These are phyloP conservation scores for Aspergillus tubingensis DNA, from an alignment of 2,329 filamentous ascomycete species.

Conservation along the genomic window DNA sequence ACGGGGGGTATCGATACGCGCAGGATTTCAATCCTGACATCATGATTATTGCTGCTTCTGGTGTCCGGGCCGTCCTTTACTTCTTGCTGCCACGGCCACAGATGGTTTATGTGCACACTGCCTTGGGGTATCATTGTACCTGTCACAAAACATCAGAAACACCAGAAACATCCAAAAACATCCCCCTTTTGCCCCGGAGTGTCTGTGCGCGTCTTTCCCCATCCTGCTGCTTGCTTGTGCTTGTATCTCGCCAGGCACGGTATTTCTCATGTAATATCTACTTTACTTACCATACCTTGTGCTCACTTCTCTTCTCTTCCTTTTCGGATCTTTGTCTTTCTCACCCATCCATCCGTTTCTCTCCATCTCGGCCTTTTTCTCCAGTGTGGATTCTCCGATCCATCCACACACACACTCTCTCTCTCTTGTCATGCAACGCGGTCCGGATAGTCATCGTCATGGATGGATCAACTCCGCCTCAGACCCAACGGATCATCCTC, in stretches of 20 bases:
- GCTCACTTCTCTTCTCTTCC: not conserved
- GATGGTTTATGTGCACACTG: not conserved
- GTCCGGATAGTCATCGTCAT: not conserved
- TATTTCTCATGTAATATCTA: not conserved
- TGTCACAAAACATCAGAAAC: not conserved
- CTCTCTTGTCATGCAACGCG: not conserved
- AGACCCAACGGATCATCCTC: slow-evolving; percentile 4
- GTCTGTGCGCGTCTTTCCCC: not conserved
- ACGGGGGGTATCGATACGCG: not conserved
- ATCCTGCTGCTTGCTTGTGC: not conserved
- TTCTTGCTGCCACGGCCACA: not conserved
- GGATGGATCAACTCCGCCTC: not conserved
- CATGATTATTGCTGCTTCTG: slow-evolving; percentile 1
- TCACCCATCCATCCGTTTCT: not conserved
- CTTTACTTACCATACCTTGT: slow-evolving; percentile 6
- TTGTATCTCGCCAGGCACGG: not conserved
- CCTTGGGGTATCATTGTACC: not conserved
- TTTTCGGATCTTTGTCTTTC: not conserved
- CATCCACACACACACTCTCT: too few relatives aligned
- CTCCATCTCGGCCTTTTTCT: not conserved
- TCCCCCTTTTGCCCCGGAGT: not conserved
- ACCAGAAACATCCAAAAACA: not conserved
- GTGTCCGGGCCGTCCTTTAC: not conserved
- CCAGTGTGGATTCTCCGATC: not conserved
- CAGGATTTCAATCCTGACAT: slow-evolving; percentile 9